These are phyloP conservation scores for Leccinum olivaceopallidum DNA, from an alignment of 768 basidiomycete species.

Conservation along the genomic window DNA sequence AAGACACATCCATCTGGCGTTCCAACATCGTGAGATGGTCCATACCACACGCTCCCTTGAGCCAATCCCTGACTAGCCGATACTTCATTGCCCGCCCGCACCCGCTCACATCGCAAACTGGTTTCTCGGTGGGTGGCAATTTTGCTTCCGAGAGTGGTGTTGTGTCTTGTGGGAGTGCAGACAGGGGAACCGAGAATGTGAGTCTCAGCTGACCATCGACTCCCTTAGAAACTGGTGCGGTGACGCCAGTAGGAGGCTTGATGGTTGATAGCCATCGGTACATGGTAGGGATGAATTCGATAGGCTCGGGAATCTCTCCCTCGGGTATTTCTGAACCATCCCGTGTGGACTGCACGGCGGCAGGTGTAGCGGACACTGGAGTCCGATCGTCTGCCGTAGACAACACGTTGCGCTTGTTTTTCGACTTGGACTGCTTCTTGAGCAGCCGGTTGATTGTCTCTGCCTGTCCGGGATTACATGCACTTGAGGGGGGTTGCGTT, in stretches of 20 bases:
- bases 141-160: conserved; percentile 10
- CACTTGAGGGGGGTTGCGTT: neutral
- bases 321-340: conserved; percentile 37
- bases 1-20: conserved; percentile 13
- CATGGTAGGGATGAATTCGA: conserved; percentile 50
- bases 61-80: conserved; percentile 62
- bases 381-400: conserved; percentile 50
- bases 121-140: conserved; percentile 9
- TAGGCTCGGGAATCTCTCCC: conserved; percentile 43
- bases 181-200: conserved; percentile 54
- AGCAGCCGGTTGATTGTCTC: conserved; percentile 89
- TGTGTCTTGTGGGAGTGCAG: conserved; percentile 22
- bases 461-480: conserved; percentile 43
- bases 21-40: conserved; percentile 61
- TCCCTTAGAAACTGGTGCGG: conserved; percentile 5
- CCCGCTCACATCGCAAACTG: conserved; percentile 56
- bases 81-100: conserved; percentile 62
- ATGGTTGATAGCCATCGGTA: conserved; percentile 74
- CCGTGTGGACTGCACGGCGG: conserved; percentile 26
- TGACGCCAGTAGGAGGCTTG: conserved; percentile 23
- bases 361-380: conserved; percentile 32
- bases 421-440: conserved; percentile 77
- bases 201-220: conserved; percentile 39
- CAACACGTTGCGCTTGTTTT: conserved; percentile 54
- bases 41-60: conserved; percentile 63